Evolutionary conservation across 2,329 filamentous ascomycete genomes (phyloP).

Genomic region (Ceratocystis diversiconidia): DNA sequence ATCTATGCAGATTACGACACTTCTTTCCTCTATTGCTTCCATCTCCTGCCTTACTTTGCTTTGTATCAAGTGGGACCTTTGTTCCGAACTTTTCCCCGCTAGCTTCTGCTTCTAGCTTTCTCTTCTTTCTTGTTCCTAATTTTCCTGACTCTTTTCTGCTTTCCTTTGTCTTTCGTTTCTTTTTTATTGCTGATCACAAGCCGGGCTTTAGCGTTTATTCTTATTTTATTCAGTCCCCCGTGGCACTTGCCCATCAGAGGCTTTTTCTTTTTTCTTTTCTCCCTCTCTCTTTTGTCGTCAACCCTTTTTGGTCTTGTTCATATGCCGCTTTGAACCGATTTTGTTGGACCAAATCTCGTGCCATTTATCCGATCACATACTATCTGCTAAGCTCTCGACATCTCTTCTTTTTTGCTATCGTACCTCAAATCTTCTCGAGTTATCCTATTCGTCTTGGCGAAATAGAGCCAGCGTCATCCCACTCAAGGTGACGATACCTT

Average conservation of each 20-base stretch:
- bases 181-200: constrained; percentile 5
- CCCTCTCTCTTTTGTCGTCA: background rate
- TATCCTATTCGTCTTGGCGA: background rate
- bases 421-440: background rate
- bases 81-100: constrained; percentile 2
- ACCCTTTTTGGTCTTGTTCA: background rate
- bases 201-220: background rate
- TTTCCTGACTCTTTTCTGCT: background rate
- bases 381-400: background rate
- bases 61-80: constrained; percentile 7
- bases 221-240: background rate
- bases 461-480: background rate
- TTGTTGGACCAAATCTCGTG: background rate
- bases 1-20: constrained; percentile 6
- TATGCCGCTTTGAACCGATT: background rate
- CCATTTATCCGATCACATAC: background rate
- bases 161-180: background rate
- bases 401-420: background rate
- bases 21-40: background rate
- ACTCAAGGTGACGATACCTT: background rate
- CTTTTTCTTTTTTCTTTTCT: background rate
- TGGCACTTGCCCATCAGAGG: background rate
- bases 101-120: constrained; percentile 1
- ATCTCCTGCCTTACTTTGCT: background rate
- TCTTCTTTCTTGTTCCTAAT: background rate